phyloP scores from a whole-genome alignment of 352 stramenopile genomes.

The Elongisporangium undulatum region DNA sequence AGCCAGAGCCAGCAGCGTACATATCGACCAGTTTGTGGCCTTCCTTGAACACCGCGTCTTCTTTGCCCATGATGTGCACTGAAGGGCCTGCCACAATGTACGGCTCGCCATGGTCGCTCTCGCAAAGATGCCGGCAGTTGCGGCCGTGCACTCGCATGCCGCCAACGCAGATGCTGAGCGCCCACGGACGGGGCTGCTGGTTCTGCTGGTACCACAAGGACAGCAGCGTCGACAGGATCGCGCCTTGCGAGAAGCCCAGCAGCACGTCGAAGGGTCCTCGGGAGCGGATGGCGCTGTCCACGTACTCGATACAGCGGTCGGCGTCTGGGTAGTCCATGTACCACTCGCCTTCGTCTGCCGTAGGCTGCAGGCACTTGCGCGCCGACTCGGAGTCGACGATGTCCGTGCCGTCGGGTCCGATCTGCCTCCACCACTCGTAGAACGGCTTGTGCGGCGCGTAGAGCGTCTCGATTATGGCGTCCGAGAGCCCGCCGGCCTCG shows the following conservation, averaged over 20 bases:
- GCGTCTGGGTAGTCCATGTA: conserved; percentile 30
- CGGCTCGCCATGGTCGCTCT: conserved; percentile 26
- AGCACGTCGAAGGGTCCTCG: conserved; percentile 74
- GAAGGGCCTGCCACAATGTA: conserved; percentile 41
- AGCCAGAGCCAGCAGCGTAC: conserved; percentile 18
- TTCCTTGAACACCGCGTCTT: conserved; percentile 40
- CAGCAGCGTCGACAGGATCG: conserved; percentile 54
- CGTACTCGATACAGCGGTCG: conserved; percentile 36
- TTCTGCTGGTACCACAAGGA: conserved; percentile 54
- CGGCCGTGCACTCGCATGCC: conserved; percentile 29
- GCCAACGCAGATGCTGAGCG: conserved; percentile 42
- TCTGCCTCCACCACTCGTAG: conserved; percentile 27
- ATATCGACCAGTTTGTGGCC: conserved; percentile 34
- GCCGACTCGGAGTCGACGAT: conserved; percentile 2
- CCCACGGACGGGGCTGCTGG: conserved; percentile 39
- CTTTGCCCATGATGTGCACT: conserved; percentile 50
- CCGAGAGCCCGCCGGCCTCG: conserved; percentile 19
- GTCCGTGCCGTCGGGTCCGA: conserved; percentile 3
- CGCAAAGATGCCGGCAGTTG: conserved; percentile 26
- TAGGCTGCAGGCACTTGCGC: background rate
- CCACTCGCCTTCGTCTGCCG: conserved; percentile 11
- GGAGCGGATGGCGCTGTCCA: conserved; percentile 45
- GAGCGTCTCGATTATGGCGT: conserved; percentile 31
- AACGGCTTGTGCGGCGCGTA: conserved; percentile 31
- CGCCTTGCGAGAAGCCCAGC: conserved; percentile 77